phyloP scores from a whole-genome alignment of 345 rosid species.

The Camelina neglecta region DNA sequence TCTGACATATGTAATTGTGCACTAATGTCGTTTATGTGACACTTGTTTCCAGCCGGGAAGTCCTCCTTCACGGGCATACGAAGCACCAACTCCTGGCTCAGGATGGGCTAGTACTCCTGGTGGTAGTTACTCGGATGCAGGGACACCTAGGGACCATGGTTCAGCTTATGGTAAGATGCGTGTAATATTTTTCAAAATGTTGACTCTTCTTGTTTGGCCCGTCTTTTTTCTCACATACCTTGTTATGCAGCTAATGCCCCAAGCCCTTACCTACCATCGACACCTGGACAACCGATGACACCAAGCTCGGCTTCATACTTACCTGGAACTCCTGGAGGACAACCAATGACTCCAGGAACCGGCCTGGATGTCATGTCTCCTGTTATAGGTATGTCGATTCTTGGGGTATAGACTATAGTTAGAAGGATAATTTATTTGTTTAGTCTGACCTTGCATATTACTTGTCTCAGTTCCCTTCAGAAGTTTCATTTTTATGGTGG shows the following conservation, averaged over 20 bases:
- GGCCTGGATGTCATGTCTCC: slow-evolving; percentile 95
- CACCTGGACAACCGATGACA: slow-evolving; percentile 94
- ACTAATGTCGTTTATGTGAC: slow-evolving; percentile 1
- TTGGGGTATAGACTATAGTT: background rate
- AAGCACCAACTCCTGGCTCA: slow-evolving; percentile 96
- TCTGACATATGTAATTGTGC: slow-evolving; percentile 7
- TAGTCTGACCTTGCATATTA: background rate
- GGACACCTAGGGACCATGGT: slow-evolving; percentile 87
- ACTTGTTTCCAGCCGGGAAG: slow-evolving; percentile 76
- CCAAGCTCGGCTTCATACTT: slow-evolving; percentile 78
- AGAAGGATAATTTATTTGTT: slow-evolving; percentile 4
- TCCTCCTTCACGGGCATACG: slow-evolving; percentile 85
- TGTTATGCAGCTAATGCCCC: slow-evolving; percentile 81
- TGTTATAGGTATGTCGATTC: slow-evolving; percentile 58
- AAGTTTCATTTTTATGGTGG: slow-evolving; percentile 19
- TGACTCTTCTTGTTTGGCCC: background rate
- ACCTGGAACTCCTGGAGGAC: slow-evolving; percentile 99
- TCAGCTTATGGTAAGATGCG: slow-evolving; percentile 66
- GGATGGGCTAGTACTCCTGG: slow-evolving; percentile 95
- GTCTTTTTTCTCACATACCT: slow-evolving; percentile 15
- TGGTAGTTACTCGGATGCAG: slow-evolving; percentile 86
- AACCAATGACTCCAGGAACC: slow-evolving; percentile 93
- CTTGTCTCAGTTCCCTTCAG: background rate
- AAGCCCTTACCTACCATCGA: slow-evolving; percentile 91
- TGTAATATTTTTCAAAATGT: slow-evolving; percentile 8